Evolutionary conservation across 805 yeast species (phyloP).

Genomic region (Hanseniaspora mollemarum): DNA sequence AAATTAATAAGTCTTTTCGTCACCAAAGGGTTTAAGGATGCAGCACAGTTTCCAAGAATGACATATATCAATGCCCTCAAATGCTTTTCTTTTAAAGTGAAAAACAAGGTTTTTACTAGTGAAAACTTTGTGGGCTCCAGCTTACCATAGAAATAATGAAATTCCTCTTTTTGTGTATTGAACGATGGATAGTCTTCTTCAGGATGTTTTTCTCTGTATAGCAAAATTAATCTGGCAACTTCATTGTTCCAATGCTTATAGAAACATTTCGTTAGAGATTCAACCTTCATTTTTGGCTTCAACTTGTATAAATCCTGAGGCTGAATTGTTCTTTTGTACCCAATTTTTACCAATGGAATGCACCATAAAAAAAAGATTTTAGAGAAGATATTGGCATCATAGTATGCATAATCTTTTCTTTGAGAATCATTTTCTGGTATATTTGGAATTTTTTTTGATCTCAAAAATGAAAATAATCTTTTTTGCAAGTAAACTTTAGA

Average conservation of each 20-base stretch:
- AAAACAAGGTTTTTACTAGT: constrained; percentile 36
- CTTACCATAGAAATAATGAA: constrained; percentile 8
- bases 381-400: constrained; percentile 33
- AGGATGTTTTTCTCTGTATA: constrained; percentile 24
- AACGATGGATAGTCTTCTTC: constrained; percentile 12
- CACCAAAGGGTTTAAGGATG: constrained; percentile 44
- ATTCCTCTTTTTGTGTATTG: neutral
- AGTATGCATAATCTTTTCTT: constrained; percentile 40
- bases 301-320: constrained; percentile 37
- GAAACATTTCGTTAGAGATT: constrained; percentile 21
- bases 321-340: constrained; percentile 44
- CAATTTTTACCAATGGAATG: constrained; percentile 38
- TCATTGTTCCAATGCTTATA: constrained; percentile 26
- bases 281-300: constrained; percentile 25
- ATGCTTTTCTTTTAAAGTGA: constrained; percentile 42
- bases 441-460: constrained; percentile 35
- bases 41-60: constrained; percentile 33
- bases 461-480: constrained; percentile 39
- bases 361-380: constrained; percentile 37
- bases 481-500: constrained; percentile 33
- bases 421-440: constrained; percentile 40
- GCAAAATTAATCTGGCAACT: constrained; percentile 27
- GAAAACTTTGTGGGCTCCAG: constrained; percentile 9
- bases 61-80: constrained; percentile 34
- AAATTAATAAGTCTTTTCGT: constrained; percentile 44